These are phyloP conservation scores for Dorcoceras hygrometricum DNA, from an alignment of 257 asterid genomes.

Conservation along the genomic window DNA sequence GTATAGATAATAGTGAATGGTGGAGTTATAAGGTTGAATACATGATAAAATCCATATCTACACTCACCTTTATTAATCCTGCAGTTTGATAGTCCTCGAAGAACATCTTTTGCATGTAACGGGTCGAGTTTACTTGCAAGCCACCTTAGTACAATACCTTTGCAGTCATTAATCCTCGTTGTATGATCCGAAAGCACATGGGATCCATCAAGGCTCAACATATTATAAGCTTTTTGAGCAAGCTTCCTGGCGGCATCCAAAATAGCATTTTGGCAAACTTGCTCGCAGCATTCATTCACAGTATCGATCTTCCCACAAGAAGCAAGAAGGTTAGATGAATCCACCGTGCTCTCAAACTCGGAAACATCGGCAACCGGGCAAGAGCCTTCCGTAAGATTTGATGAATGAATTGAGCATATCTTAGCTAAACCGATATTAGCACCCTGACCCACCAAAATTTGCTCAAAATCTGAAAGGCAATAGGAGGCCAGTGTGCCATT, in stretches of 20 bases:
- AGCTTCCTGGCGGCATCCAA: slow-evolving; percentile 80
- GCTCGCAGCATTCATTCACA: slow-evolving; percentile 92
- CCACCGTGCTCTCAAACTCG: slow-evolving; percentile 74
- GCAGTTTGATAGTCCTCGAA: slow-evolving; percentile 89
- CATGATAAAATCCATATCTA: slow-evolving; percentile 6
- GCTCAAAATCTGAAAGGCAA: slow-evolving; percentile 85
- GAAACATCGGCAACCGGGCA: slow-evolving; percentile 73
- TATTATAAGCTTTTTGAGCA: slow-evolving; percentile 64
- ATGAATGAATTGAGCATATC: slow-evolving; percentile 74
- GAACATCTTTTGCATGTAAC: slow-evolving; percentile 75
- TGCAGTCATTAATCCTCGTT: slow-evolving; percentile 69
- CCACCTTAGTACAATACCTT: slow-evolving; percentile 76
- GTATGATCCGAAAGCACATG: slow-evolving; percentile 63
- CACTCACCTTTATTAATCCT: slow-evolving; percentile 78
- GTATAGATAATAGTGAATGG: too few species aligned
- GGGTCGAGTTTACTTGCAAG: slow-evolving; percentile 89
- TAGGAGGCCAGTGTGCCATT: slow-evolving; percentile 61
- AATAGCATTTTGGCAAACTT: slow-evolving; percentile 86
- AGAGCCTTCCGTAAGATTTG: slow-evolving; percentile 85
- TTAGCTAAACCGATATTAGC: slow-evolving; percentile 66
- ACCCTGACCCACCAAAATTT: slow-evolving; percentile 79
- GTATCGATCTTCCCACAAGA: slow-evolving; percentile 76
- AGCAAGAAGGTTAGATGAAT: slow-evolving; percentile 69
- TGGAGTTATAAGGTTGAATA: neutral
- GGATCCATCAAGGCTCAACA: slow-evolving; percentile 47